These are phyloP conservation scores for Amanita pseudoporphyria DNA, from an alignment of 768 basidiomycete species.

Conservation along the genomic window DNA sequence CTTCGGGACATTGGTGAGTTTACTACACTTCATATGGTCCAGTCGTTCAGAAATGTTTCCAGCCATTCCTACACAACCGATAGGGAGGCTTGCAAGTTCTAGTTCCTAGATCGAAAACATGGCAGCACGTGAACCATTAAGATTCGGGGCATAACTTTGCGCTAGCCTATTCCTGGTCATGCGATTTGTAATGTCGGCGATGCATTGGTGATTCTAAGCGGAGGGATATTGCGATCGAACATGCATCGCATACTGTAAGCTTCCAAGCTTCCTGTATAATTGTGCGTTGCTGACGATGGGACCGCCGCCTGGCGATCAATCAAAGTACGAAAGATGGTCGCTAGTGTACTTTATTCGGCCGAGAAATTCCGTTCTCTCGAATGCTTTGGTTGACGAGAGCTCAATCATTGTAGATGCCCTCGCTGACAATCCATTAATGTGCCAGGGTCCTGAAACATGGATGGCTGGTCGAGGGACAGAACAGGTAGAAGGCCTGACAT, in stretches of 20 bases:
- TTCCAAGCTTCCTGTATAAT: background rate
- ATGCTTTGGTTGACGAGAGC: slow-evolving; percentile 36
- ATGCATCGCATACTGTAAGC: slow-evolving; percentile 40
- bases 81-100: too few relatives aligned
- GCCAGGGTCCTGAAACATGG: slow-evolving; percentile 31
- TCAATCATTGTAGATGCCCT: slow-evolving; percentile 26
- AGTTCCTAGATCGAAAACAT: too few relatives aligned
- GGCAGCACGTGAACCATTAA: too few relatives aligned
- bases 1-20: slow-evolving; percentile 55
- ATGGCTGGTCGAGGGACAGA: slow-evolving; percentile 36
- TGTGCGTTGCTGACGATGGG: slow-evolving; percentile 7
- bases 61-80: slow-evolving; percentile 63
- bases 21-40: slow-evolving; percentile 10
- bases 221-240: slow-evolving; percentile 54
- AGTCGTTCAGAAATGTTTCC: slow-evolving; percentile 23
- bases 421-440: background rate
- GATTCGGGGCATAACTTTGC: background rate
- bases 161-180: slow-evolving; percentile 42
- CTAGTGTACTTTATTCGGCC: slow-evolving; percentile 56
- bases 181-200: slow-evolving; percentile 58
- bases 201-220: slow-evolving; percentile 51
- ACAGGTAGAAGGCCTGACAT: too few relatives aligned
- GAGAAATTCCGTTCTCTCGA: slow-evolving; percentile 33
- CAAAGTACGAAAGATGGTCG: slow-evolving; percentile 40
- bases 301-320: slow-evolving; percentile 45